Base-by-base conservation (phyloP, 805 yeast genomes). In the Pichia cephalocereana region DNA sequence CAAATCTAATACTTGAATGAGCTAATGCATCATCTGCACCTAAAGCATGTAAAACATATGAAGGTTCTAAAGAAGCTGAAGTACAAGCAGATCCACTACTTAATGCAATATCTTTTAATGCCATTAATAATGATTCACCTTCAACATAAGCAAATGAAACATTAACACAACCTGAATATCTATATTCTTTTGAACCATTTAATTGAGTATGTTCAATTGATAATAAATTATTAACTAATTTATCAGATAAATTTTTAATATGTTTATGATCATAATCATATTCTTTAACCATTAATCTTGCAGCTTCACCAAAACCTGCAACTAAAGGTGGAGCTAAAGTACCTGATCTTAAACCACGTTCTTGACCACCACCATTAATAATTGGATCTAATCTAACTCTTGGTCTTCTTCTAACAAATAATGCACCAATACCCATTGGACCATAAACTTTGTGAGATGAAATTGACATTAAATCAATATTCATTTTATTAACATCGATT, bases 1-100 rank as follows among this genome's bases (percentile, higher is more conserved):
- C 99, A 59, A 93, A 93, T 66, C 99, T 80, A 60, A 93, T 93
- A 27, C 96, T 86, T n/a, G 97, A 89, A 69, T 93, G 99, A 5
- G 99, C 99, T 59, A 93, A 74, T 6, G 97, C 97, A 63, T 93
- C 99, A 67, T 91, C 98, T 15, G 96, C 96, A 47, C 99, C 99
- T 43, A 93, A 73, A 0, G 99, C 98, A 59, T 90, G 96, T 60
- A 93, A 75, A 39, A 93, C 99, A 60, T 93, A 93, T 8, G 96
- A 88, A 12, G 99, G 99, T 68, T 93, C 99, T 62, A 93, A 76
- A 4, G 98, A 93, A 0, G 99, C 97, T 28, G 98, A 91, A 4
- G 99, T 93, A 75, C 99, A 93, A 4, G 99, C 99, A 14, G 97
- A 89, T 30, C 99, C 99, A 1, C 96, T 87, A 52, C 95, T 83